Conservation (phyloP, 2,329 filamentous ascomycete species). For the Chlorencoelia australis region DNA sequence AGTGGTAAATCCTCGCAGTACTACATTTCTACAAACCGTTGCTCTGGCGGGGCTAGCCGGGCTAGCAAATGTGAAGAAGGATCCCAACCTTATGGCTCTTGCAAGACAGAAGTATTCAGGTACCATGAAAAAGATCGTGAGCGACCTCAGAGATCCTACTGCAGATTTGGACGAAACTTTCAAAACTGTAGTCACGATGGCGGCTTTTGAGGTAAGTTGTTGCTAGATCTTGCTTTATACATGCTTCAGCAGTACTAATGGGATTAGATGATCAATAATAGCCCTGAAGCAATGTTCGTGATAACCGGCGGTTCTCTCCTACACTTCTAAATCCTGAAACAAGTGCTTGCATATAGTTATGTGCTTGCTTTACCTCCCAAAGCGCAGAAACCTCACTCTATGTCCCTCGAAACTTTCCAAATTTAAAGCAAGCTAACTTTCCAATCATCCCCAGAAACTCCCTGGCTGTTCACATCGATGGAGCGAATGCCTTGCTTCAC, state of each 20-base stretch:
- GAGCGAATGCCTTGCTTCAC: constrained; percentile 13
- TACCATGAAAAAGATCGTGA: constrained; percentile 38
- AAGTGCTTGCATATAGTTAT: too few relatives aligned
- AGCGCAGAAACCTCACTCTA: too few relatives aligned
- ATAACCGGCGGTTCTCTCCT: too few relatives aligned
- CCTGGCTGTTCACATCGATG: constrained; percentile 17
- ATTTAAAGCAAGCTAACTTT: too few relatives aligned
- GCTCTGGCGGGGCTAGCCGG: constrained; percentile 40
- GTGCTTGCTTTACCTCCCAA: too few relatives aligned
- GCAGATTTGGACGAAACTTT: constrained; percentile 41
- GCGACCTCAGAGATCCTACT: constrained; percentile 34
- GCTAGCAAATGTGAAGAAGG: constrained; percentile 32
- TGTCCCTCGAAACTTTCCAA: too few relatives aligned
- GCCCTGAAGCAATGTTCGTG: constrained; percentile 10
- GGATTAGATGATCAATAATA: constrained; percentile 8
- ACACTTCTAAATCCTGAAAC: too few relatives aligned
- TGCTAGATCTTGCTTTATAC: neutral
- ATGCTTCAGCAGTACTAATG: neutral
- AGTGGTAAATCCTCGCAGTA: too few relatives aligned
- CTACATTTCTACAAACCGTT: neutral
- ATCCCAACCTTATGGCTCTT: constrained; percentile 33
- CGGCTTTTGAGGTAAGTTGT: constrained; percentile 36
- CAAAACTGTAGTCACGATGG: constrained; percentile 41
- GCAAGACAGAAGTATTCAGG: constrained; percentile 41
- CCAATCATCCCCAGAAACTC: too few relatives aligned